Evolutionary conservation across 106 monocot species (phyloP).

Genomic region (Vanilla planifolia): DNA sequence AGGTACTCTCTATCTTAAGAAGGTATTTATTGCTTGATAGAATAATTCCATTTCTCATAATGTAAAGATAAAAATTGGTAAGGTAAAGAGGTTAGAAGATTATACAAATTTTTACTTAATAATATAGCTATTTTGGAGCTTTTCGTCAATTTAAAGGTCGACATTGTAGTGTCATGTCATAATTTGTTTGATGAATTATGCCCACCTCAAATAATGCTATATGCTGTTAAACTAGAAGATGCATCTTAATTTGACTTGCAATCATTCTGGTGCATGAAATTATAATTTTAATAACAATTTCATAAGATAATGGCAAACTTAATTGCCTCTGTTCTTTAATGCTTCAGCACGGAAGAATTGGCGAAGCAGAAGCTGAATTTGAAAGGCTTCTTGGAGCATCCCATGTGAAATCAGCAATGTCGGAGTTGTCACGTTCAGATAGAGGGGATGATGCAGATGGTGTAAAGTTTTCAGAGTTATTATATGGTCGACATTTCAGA

Average conservation of each 20-base stretch:
- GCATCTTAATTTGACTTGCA: too few relatives aligned
- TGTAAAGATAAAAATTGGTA: too few relatives aligned
- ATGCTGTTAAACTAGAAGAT: too few relatives aligned
- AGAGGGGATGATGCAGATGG: conserved; percentile 74
- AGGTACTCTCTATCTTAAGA: background rate
- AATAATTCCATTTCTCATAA: background rate
- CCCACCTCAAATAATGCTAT: too few relatives aligned
- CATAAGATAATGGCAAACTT: background rate
- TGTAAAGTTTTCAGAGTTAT: conserved; percentile 65
- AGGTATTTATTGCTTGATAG: background rate
- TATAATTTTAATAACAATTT: too few relatives aligned
- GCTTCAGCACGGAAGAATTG: conserved; percentile 69
- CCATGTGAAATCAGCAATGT: conserved; percentile 74
- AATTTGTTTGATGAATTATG: too few relatives aligned
- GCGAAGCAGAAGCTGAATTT: conserved; percentile 81
- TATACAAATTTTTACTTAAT: too few relatives aligned
- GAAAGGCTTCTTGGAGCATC: conserved; percentile 69
- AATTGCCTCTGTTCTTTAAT: background rate
- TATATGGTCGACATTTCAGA: conserved; percentile 75
- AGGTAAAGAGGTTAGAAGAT: too few relatives aligned
- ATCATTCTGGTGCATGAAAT: too few relatives aligned
- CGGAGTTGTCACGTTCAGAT: conserved; percentile 65
- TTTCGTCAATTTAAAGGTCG: too few relatives aligned
- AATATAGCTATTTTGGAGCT: too few relatives aligned
- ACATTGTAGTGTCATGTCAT: too few relatives aligned